Evolutionary conservation across 2,329 filamentous ascomycete species (phyloP), one percentile per base, ranked within the genome.

Genomic region (Trichoderma simmonsii): DNA sequence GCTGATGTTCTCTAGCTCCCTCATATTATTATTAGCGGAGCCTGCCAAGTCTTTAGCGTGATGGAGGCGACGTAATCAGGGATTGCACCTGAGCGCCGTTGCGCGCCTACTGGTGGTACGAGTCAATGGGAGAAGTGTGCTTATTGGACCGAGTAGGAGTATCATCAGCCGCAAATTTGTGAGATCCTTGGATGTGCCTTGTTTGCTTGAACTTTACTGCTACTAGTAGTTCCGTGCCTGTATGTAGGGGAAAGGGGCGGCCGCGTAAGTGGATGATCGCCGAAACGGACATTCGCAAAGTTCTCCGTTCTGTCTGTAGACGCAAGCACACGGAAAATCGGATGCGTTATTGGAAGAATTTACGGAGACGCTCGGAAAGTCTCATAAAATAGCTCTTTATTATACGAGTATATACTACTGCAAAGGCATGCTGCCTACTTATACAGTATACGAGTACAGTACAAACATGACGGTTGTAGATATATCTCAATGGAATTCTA

Each of bases 11-110:
- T 61, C n/a, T 66, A 66, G 63, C 63, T 56, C 30, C 43, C 63
- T 34, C 15, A 48, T 26, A 24, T 51, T 61, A 61, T 51, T 57
- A 69, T 69, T 34, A 61, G 66, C 56, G 56, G 66, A 51, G 57
- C 6, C 56, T 69, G 66, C 66, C 66, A 69, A 69, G 66, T 28
- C 66, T 11, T 61, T 69, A 69, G 66, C 28, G 56, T 32, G 26
- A 26, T 34, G 66, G 65, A 69, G 56, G 36, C 66, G 56, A 69
- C 66, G 66, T 61, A 69, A 69, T 69, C 66, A 69, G 66, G 66
- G 36, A 69, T 36, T 4, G 64, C 21, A 56, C 30, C 48, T 67
- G 32, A 56, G 43, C 64, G 48, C 64, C 51, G 14, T 14, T 36
- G 48, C 32, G 30, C 48, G 48, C 66, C 56, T 36, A 61, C 30